Evolutionary conservation across 2,329 filamentous ascomycete genomes (phyloP), one percentile per base, ranked within the genome.

Genomic region (Fusarium sp.): DNA sequence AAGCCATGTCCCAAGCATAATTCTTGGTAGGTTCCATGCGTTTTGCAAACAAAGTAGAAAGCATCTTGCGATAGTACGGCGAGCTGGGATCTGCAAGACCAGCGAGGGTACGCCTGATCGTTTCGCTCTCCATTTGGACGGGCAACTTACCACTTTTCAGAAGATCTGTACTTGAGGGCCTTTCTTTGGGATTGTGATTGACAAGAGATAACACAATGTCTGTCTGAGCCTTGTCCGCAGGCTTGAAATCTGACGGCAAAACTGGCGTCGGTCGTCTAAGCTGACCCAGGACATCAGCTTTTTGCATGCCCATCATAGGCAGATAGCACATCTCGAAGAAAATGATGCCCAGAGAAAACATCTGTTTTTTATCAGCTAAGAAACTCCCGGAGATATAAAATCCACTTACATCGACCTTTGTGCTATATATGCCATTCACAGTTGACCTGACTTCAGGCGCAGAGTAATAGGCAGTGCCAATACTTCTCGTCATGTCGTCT

Each of bases 331-430:
- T 99, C 79, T 99, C 96, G 71, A 97, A 98, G 80, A 99, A 97
- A 58, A 99, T 98, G 67, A 99, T 92, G 0, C 96, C 96, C 41
- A 99, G 84, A 0, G 95, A 97, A 76, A 96, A 99, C 95, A 99
- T 98, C 86, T 89, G 56, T 1, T 1, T 1, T n/a, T 51, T 73
- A 68, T 71, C 54, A 62, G 47, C 20, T 8, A 50, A 10, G 6
- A 17, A 35, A 6, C 4, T 13, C 20, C 6, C 7, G 1, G 3
- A 7, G 13, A 8, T 19, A 15, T 4, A 20, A 11, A 7, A 3
- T 47, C 11, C 40, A 83, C 88, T 82, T 79, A 90, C 88, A 81
- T 99, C 96, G 2, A 98, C 94, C 78, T 97, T 98, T 58, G 93
- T 90, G 62, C 92, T 96, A 77, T 98, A 98, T 64, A 90, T 90